These are phyloP conservation scores for Berberis thunbergii DNA, from an alignment of 164 flowering plant genomes.

Conservation along the genomic window DNA sequence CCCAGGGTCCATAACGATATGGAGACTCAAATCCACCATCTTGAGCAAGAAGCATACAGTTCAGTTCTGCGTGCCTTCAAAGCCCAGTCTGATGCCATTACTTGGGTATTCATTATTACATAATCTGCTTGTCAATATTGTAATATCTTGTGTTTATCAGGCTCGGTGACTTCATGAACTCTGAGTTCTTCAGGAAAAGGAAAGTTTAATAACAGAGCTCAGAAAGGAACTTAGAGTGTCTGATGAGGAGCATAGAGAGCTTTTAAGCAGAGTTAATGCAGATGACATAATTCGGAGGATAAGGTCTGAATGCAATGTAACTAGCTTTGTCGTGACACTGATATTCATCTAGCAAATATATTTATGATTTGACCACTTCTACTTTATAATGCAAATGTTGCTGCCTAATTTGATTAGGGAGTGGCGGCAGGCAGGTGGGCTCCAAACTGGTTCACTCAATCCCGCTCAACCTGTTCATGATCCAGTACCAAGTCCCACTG, in stretches of 20 bases:
- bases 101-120: conserved; percentile 57
- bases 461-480: conserved; percentile 55
- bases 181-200: conserved; percentile 61
- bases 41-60: conserved; percentile 86
- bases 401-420: conserved; percentile 42
- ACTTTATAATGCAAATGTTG: conserved; percentile 6
- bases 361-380: conserved; percentile 1
- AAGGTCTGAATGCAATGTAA: conserved; percentile 37
- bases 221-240: conserved; percentile 86
- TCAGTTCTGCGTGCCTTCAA: conserved; percentile 87
- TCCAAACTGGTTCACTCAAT: conserved; percentile 34
- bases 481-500: conserved; percentile 56
- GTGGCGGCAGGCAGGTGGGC: conserved; percentile 74
- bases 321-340: neutral
- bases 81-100: conserved; percentile 93
- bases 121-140: conserved; percentile 4
- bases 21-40: conserved; percentile 70
- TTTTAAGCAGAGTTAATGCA: conserved; percentile 58
- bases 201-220: conserved; percentile 82
- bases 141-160: conserved; percentile 4
- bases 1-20: conserved; percentile 45
- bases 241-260: conserved; percentile 85
- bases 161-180: conserved; percentile 7
- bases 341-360: neutral
- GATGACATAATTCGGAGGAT: conserved; percentile 72